Percentiles rank a stretch among this genome's conserved stretches.
Evolutionary conservation across 2,329 filamentous ascomycete genomes (phyloP).

Genomic region (Phyllosticta ampelicida): DNA sequence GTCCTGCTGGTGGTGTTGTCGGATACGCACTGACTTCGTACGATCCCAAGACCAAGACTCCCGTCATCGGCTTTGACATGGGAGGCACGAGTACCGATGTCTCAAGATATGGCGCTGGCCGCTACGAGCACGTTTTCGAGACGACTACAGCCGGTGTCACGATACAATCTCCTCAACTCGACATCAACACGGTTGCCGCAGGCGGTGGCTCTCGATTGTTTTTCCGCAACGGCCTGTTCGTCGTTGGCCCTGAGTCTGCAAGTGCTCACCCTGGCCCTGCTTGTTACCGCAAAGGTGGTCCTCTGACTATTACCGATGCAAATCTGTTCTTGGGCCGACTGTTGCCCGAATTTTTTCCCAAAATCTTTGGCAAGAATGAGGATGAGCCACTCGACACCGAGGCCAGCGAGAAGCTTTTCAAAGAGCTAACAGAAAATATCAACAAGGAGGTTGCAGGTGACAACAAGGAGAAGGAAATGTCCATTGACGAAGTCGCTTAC

Average conservation of each 20-base stretch:
- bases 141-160: constrained; percentile 91
- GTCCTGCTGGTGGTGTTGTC: constrained; percentile 86
- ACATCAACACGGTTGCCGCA: constrained; percentile 91
- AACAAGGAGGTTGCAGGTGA: constrained; percentile 61
- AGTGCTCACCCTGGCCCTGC: constrained; percentile 82
- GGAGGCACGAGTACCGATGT: constrained; percentile 89
- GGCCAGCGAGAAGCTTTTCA: constrained; percentile 64
- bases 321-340: constrained; percentile 65
- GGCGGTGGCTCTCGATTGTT: constrained; percentile 78
- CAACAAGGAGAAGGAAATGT: constrained; percentile 51
- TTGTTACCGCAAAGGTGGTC: constrained; percentile 82
- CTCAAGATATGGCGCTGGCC: constrained; percentile 68
- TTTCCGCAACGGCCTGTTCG: constrained; percentile 81
- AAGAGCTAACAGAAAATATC: constrained; percentile 65
- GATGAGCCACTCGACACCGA: constrained; percentile 67
- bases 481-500: constrained; percentile 73
- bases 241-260: constrained; percentile 81
- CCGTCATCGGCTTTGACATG: constrained; percentile 95
- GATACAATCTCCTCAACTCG: constrained; percentile 82
- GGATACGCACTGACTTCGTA: constrained; percentile 89
- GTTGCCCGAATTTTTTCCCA: constrained; percentile 84
- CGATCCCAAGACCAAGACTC: constrained; percentile 67
- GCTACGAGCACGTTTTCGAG: constrained; percentile 89
- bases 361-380: constrained; percentile 88
- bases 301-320: constrained; percentile 86